Evolutionary conservation across 2,329 filamentous ascomycete genomes (phyloP), one percentile per base, ranked within the genome.

Genomic region (Berkeleyomyces basicola): DNA sequence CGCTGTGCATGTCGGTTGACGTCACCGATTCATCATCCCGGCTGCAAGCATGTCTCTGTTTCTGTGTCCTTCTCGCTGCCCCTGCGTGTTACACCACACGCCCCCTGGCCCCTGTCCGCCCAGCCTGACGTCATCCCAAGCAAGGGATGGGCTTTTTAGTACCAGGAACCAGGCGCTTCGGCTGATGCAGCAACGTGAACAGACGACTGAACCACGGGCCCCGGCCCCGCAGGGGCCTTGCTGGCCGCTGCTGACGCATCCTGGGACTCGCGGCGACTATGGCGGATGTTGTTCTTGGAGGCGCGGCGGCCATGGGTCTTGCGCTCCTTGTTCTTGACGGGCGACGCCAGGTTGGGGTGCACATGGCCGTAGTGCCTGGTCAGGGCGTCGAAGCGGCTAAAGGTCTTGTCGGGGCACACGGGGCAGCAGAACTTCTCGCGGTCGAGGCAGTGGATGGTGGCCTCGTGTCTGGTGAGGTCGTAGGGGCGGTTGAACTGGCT

Each of bases 351-450:
- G 66, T 96, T 89, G 0, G 92, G 91, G 72, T 96, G 92, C 66
- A 95, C 92, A 58, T 96, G 91, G 43, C 90, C 84, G 80, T 96
- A 95, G 72, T 99, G 93, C 65, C 93, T 80, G 11, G 92, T 97
- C 58, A 97, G 79, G 1, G 93, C 93, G 76, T 99, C 93, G 67
- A 92, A 93, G 64, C 93, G 84, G 68, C 90, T 96, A 71, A 99
- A 99, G 0, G 90, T 95, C 80, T 97, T 97, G 70, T 97, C 92
- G 69, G 97, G 91, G 74, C 93, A 99, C 58, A 96, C 76, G 66
- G 91, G 85, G 74, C 93, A 99, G 53, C 90, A 85, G 6, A 96
- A 90, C 77, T 97, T 97, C 72, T 91, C 85, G 78, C 96, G 96
- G 69, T 88, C 84, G 0, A 85, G 86, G 69, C 96, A 96, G 79